A percentile compares a stretch with the other conserved stretches of the same genome.
phyloP scores from a whole-genome alignment of 495 filamentous ascomycete genomes.

The Aspergillus ostianus region DNA sequence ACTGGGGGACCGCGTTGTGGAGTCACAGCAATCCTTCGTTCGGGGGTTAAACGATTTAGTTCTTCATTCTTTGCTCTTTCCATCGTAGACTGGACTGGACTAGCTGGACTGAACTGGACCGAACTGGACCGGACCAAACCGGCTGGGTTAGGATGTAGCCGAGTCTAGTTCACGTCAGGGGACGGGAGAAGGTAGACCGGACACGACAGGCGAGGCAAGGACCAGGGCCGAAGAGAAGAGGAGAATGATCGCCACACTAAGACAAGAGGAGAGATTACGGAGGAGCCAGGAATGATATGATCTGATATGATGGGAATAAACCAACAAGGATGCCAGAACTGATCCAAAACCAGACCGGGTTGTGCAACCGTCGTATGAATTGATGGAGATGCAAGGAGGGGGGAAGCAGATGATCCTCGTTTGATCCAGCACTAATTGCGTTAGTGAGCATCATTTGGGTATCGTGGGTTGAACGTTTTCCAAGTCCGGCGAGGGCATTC shows the following conservation, averaged over 20 bases:
- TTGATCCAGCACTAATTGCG: background rate
- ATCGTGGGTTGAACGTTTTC: background rate
- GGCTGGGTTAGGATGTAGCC: no score
- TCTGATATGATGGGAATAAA: background rate
- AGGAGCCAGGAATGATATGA: background rate
- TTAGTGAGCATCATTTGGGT: background rate
- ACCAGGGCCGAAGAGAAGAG: background rate
- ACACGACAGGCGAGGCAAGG: background rate
- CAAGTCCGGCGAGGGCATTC: background rate
- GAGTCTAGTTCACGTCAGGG: no score
- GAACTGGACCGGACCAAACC: background rate
- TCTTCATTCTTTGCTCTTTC: background rate
- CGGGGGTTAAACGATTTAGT: no score
- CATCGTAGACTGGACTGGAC: background rate
- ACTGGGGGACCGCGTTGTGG: background rate
- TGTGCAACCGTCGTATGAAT: background rate
- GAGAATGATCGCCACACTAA: background rate
- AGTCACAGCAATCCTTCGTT: background rate
- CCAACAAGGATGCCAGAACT: background rate
- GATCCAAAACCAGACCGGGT: background rate
- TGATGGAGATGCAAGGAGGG: background rate
- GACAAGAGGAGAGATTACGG: background rate
- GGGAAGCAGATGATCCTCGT: background rate
- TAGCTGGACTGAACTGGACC: no score
- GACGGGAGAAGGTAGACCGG: background rate